Evolutionary conservation across 2,329 filamentous ascomycete genomes (phyloP).

Genomic region (Plenodomus lindquistii): DNA sequence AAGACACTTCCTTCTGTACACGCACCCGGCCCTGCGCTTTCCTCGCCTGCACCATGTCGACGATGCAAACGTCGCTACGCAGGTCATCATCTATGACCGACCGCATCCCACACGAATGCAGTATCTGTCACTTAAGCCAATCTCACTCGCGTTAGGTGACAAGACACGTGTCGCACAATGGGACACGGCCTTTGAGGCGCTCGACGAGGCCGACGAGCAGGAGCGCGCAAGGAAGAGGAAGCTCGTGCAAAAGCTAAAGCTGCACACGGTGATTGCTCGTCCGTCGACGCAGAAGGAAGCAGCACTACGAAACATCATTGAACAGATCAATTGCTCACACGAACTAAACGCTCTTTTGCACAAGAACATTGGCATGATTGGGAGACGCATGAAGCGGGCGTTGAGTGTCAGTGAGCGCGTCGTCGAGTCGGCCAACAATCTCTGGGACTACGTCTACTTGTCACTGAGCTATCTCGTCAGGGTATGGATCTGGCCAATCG

Average conservation of each 20-base stretch:
- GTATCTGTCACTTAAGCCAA: conserved; percentile 89
- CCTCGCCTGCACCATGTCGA: conserved; percentile 72
- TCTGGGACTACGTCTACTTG: conserved; percentile 74
- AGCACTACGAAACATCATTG: conserved; percentile 78
- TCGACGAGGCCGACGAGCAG: conserved; percentile 71
- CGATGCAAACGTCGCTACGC: conserved; percentile 71
- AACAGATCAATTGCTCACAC: conserved; percentile 94
- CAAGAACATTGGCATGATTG: conserved; percentile 85
- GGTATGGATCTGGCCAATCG: conserved; percentile 76
- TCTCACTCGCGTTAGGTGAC: conserved; percentile 76
- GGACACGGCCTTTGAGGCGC: conserved; percentile 52
- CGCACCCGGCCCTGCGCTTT: conserved; percentile 55
- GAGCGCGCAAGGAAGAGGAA: conserved; percentile 65
- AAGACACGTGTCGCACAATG: conserved; percentile 56
- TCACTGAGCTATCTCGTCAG: conserved; percentile 72
- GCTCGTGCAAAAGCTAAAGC: conserved; percentile 82
- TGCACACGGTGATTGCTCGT: conserved; percentile 82
- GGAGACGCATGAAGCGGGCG: conserved; percentile 77
- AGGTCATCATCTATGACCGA: conserved; percentile 86
- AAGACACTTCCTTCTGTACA: conserved; percentile 68
- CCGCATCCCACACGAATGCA: conserved; percentile 90
- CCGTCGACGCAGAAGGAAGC: conserved; percentile 79
- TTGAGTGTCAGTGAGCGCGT: conserved; percentile 93
- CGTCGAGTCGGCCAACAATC: conserved; percentile 86
- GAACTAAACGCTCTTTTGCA: conserved; percentile 86